Evolutionary conservation across 116 monocot species (phyloP), one percentile per base, ranked within the genome.

Genomic region (Trichopus zeylanicus): DNA sequence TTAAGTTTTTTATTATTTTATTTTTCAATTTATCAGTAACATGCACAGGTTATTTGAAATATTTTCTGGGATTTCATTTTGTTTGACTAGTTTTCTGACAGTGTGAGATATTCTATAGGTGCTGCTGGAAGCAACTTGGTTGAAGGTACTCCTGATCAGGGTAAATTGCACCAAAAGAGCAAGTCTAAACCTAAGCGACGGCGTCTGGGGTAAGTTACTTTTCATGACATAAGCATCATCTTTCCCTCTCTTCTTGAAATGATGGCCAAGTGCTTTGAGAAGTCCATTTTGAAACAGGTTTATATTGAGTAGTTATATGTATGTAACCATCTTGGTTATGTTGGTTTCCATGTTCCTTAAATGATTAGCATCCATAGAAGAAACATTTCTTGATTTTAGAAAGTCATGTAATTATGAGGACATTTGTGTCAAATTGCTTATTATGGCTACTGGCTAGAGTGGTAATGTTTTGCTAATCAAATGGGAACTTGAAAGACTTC

Each of bases 121-220:
- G 38, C 48, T 59, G 51, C 68, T 39, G 78, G 75, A 48, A 70
- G 48, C 52, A 70, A 34, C 53, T 64, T 67, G 39, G 53, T 26
- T 52, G 75, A 75, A 37, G 78, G 78, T 61, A 54, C 5, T 28
- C 21, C 55, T 51, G 47, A 53, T 53, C 61, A 74, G 57, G 73
- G 59, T 24, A 85, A 90, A 65, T 61, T 37, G 28, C 35, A 78
- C 51, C 31, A 58, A 18, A 90, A 86, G 70, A 62, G 67, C 35
- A 91, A 91, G 57, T 65, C 77, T 39, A 86, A 91, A 30, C 67
- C 77, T 39, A 86, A 91, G 33, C 68, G 77, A 0, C 79, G 75
- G 26, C 70, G 74, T 26, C 59, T 70, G 67, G 80, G 77, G 88
- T 88, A 68, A 56, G 79, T 67, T 35, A 49, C 29, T 59, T 51